Conservation (phyloP, 1,139 yeast genomes). For the Geotrichum cucujoidarum region DNA sequence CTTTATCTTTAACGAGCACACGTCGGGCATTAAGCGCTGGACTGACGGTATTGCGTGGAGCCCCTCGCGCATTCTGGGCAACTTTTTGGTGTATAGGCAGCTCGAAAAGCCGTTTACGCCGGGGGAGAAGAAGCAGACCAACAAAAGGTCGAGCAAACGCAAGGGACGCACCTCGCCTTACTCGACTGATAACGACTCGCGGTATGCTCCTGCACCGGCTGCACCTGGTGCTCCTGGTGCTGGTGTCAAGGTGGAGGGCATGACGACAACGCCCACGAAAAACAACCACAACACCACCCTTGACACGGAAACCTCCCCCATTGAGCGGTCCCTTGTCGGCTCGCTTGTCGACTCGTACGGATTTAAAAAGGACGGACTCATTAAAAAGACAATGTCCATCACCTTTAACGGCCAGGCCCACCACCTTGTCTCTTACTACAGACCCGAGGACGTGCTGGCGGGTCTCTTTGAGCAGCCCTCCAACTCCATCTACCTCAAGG, state of each 20-base stretch:
- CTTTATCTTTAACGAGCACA: slow-evolving; percentile 78
- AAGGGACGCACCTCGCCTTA: slow-evolving; percentile 13
- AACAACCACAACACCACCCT: slow-evolving; percentile 15
- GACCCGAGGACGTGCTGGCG: slow-evolving; percentile 62
- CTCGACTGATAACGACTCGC: slow-evolving; percentile 2
- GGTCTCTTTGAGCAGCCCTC: slow-evolving; percentile 58
- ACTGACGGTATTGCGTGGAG: slow-evolving; percentile 93
- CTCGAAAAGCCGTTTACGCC: slow-evolving; percentile 53
- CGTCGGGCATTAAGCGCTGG: slow-evolving; percentile 85
- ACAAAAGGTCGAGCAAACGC: slow-evolving; percentile 24
- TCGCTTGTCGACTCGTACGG: slow-evolving; percentile 58
- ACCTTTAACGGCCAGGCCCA: slow-evolving; percentile 42
- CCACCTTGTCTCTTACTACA: slow-evolving; percentile 75
- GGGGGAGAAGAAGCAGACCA: slow-evolving; percentile 39
- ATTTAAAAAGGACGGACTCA: slow-evolving; percentile 68
- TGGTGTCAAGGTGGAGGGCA: slow-evolving; percentile 16
- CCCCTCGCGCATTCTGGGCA: slow-evolving; percentile 78
- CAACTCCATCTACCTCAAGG: slow-evolving; percentile 47
- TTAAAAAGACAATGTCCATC: slow-evolving; percentile 76
- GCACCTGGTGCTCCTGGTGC: slow-evolving; percentile 5
- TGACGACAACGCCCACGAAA: slow-evolving; percentile 15
- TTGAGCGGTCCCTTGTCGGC: slow-evolving; percentile 45
- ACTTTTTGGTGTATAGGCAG: slow-evolving; percentile 78
- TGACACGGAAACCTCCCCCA: slow-evolving; percentile 19
- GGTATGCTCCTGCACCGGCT: not conserved